These are phyloP conservation scores for Alternaria ethzedia DNA, from an alignment of 2,329 filamentous ascomycete species.

Conservation along the genomic window DNA sequence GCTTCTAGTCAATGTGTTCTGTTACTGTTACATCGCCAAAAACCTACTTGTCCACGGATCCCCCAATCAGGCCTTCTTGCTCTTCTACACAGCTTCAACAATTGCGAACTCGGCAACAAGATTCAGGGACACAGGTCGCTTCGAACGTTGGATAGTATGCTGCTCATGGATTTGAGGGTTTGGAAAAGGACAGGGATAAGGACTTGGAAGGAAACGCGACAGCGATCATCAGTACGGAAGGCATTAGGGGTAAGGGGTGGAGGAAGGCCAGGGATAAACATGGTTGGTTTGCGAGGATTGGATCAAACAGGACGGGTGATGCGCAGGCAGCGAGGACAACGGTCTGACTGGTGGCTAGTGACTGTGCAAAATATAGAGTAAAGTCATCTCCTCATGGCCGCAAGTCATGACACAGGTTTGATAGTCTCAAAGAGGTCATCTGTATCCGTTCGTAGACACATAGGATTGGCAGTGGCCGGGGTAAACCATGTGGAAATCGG, in stretches of 20 bases:
- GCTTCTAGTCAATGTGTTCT: not conserved
- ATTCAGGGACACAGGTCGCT: not conserved
- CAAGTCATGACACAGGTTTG: not conserved
- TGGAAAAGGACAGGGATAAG: not conserved
- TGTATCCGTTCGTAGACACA: not conserved
- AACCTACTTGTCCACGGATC: not conserved
- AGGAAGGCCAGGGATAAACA: not conserved
- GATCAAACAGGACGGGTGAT: not conserved
- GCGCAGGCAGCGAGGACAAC: not conserved
- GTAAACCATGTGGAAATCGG: not conserved
- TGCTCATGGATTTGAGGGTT: not conserved
- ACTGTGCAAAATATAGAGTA: not conserved
- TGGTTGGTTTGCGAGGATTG: not conserved
- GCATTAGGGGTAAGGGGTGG: not conserved
- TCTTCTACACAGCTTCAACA: not conserved
- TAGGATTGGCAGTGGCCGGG: not conserved
- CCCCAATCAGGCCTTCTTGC: not conserved
- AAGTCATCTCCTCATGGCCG: not conserved
- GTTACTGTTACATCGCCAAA: not conserved
- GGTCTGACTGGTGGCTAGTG: not conserved
- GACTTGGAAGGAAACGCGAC: not conserved
- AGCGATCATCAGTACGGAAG: not conserved
- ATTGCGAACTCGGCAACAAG: not conserved
- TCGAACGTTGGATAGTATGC: not conserved
- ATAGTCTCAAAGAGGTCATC: not conserved